Conservation (phyloP, 2,329 filamentous ascomycete genomes). For the Chaetoscypha palmicola region DNA sequence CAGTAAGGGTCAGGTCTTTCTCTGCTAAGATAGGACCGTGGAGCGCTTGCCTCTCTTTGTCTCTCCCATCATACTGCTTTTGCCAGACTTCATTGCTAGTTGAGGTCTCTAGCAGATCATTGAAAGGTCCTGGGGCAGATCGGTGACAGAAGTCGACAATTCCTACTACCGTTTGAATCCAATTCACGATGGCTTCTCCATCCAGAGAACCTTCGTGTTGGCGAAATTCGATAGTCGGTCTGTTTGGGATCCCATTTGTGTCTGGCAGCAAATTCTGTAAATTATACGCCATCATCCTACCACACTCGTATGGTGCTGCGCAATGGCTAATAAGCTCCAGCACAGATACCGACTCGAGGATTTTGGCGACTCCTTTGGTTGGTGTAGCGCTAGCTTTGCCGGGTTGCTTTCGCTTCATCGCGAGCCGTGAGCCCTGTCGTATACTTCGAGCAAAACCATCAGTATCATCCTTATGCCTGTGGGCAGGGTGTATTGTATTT, state of each 20-base stretch:
- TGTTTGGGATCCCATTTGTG: neutral
- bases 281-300: neutral
- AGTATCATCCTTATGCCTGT: neutral
- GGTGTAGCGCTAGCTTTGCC: neutral
- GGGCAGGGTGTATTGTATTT: constrained; percentile 23
- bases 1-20: constrained; percentile 8
- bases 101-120: neutral
- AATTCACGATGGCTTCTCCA: constrained; percentile 9
- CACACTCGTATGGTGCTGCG: neutral
- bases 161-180: constrained; percentile 17
- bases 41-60: constrained; percentile 7
- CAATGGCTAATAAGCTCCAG: neutral
- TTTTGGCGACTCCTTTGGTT: neutral
- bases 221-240: constrained; percentile 25
- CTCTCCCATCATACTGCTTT: constrained; percentile 7
- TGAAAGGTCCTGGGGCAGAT: neutral
- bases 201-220: constrained; percentile 23
- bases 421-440: constrained; percentile 6
- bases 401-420: neutral
- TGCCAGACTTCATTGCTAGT: constrained; percentile 4
- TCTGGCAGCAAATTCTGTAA: neutral
- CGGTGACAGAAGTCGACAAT: constrained; percentile 15
- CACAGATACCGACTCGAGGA: neutral
- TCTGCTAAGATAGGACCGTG: constrained; percentile 15
- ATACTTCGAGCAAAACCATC: neutral